phyloP scores from a whole-genome alignment of 23 red algal genomes.

The Agarophyton chilense region DNA sequence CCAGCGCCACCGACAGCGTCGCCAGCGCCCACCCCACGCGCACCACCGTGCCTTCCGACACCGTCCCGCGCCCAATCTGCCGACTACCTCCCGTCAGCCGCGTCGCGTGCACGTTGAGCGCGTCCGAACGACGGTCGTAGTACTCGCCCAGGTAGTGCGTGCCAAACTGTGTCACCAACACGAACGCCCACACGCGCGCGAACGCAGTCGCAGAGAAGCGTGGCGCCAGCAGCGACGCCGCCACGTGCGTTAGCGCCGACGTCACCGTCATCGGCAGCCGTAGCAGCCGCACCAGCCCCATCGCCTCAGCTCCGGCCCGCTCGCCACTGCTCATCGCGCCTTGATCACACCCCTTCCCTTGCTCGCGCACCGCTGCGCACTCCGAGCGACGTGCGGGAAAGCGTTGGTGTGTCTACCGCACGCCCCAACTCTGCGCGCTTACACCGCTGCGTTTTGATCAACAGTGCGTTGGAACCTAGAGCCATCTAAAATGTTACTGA shows the following conservation, averaged over 20 bases:
- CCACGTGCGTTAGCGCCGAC: slow-evolving; percentile 66
- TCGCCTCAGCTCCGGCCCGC: no score
- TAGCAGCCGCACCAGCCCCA: slow-evolving; percentile 32
- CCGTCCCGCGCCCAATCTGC: slow-evolving; percentile 3
- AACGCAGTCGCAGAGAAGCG: slow-evolving; percentile 2
- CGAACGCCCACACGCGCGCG: slow-evolving; percentile 49
- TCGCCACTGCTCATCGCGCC: no score
- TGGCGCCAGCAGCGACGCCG: slow-evolving; percentile 30
- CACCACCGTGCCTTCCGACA: not conserved
- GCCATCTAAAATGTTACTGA: no score
- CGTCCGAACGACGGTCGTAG: slow-evolving; percentile 61
- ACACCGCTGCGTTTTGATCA: no score
- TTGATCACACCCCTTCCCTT: no score
- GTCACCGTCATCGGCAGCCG: slow-evolving; percentile 68
- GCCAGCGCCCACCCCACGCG: not conserved
- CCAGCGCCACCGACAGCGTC: not conserved
- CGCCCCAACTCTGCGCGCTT: no score
- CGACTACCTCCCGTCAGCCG: slow-evolving; percentile 66
- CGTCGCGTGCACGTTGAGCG: slow-evolving; percentile 42
- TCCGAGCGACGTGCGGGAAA: no score
- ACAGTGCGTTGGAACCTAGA: no score
- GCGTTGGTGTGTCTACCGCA: no score
- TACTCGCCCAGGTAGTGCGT: slow-evolving; percentile 71
- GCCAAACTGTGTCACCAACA: slow-evolving; percentile 61
- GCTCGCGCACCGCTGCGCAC: no score